Evolutionary conservation across 2,329 filamentous ascomycete species (phyloP).

Genomic region (Ceratocystis eucalypticola): DNA sequence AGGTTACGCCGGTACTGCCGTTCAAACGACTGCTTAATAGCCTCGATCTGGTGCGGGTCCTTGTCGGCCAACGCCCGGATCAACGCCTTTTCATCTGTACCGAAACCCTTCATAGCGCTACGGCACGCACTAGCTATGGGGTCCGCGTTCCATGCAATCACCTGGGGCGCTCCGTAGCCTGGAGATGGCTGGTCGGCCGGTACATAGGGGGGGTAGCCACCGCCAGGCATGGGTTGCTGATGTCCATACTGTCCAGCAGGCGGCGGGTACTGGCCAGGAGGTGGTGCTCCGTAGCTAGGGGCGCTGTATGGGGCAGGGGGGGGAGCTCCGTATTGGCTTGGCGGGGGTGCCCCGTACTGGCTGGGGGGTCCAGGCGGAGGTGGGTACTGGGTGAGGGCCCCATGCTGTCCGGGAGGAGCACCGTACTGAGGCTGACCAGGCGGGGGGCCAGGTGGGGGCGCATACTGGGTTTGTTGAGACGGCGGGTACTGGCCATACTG

Average conservation of each 20-base stretch:
- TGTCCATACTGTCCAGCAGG: slow-evolving; percentile 25
- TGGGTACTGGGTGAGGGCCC: slow-evolving; percentile 6
- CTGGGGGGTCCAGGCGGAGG: slow-evolving; percentile 19
- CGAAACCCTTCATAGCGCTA: slow-evolving; percentile 84
- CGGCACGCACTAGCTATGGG: slow-evolving; percentile 58
- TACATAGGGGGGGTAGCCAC: slow-evolving; percentile 25
- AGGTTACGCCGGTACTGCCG: slow-evolving; percentile 53
- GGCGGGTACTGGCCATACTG: slow-evolving; percentile 28
- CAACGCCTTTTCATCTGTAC: slow-evolving; percentile 69
- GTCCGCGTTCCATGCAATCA: slow-evolving; percentile 54
- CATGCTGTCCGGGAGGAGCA: slow-evolving; percentile 11
- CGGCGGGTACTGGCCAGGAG: slow-evolving; percentile 22
- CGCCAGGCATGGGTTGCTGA: slow-evolving; percentile 21
- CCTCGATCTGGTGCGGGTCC: slow-evolving; percentile 63
- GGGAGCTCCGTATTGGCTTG: slow-evolving; percentile 18
- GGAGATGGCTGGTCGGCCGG: slow-evolving; percentile 40
- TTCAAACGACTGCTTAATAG: slow-evolving; percentile 53
- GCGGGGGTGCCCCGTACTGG: slow-evolving; percentile 16
- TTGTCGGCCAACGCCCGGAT: slow-evolving; percentile 57
- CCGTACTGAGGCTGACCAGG: slow-evolving; percentile 17
- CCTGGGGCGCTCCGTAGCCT: slow-evolving; percentile 61
- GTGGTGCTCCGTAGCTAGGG: slow-evolving; percentile 29
- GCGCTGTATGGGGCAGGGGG: slow-evolving; percentile 21
- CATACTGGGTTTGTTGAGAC: slow-evolving; percentile 24
- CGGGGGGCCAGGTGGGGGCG: slow-evolving; percentile 13